Evolutionary conservation across 352 stramenopile species (phyloP).

Genomic region (Phytophthora pluvialis): DNA sequence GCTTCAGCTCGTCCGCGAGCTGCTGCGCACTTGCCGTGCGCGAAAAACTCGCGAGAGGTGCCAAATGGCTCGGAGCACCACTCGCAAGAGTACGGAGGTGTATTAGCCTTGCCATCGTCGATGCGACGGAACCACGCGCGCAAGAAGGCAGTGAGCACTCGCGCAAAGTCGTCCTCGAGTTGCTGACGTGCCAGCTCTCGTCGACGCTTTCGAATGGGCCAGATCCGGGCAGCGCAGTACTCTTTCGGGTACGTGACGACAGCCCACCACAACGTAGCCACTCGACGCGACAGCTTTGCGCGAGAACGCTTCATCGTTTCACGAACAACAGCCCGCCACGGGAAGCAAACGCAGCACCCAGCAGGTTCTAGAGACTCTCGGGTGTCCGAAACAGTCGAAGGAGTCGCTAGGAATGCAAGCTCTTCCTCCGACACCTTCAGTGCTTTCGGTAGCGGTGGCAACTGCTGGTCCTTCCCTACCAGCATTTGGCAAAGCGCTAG

Average conservation of each 20-base stretch:
- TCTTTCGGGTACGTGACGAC: conserved; percentile 22
- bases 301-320: not conserved
- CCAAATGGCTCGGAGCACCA: conserved; percentile 37
- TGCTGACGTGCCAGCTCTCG: conserved; percentile 13
- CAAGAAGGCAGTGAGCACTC: conserved; percentile 25
- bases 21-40: conserved; percentile 29
- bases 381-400: not conserved
- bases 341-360: conserved; percentile 8
- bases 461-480: conserved; percentile 11
- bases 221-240: conserved; percentile 21
- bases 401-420: conserved; percentile 12
- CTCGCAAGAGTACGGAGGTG: conserved; percentile 36
- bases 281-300: conserved; percentile 13
- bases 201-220: conserved; percentile 12
- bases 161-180: conserved; percentile 28
- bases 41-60: conserved; percentile 30
- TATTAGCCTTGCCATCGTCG: conserved; percentile 19
- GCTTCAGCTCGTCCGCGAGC: conserved; percentile 16
- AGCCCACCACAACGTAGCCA: conserved; percentile 22
- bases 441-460: conserved; percentile 10
- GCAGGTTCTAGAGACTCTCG: not conserved
- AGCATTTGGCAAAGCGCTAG: conserved; percentile 36
- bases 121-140: conserved; percentile 34
- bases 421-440: conserved; percentile 16
- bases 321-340: conserved; percentile 16